Conservation (phyloP, 163 green algal species). For the Volvox carteri region DNA sequence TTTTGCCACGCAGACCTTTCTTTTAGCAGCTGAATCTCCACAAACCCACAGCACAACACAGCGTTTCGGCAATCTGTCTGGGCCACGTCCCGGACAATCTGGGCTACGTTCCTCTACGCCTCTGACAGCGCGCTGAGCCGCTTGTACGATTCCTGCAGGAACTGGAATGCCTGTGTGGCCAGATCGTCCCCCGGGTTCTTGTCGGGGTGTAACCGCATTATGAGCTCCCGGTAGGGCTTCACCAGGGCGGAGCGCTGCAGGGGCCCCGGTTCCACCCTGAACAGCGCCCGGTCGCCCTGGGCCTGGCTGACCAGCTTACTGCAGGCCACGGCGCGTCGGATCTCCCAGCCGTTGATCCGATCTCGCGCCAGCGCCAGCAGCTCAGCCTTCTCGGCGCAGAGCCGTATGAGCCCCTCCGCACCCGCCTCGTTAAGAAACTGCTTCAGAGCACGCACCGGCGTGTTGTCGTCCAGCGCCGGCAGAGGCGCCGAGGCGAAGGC, state of each 20-base stretch:
- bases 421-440: constrained; percentile 44
- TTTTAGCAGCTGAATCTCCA: too few species aligned
- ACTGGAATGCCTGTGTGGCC: constrained; percentile 48
- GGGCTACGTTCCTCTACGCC: too few species aligned
- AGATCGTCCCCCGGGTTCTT: constrained; percentile 42
- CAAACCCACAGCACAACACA: too few species aligned
- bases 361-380: constrained; percentile 29
- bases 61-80: too few species aligned
- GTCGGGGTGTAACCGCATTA: constrained; percentile 31
- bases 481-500: not conserved
- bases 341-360: constrained; percentile 40
- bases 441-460: constrained; percentile 8
- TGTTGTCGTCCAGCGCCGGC: constrained; percentile 15
- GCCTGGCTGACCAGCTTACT: not conserved
- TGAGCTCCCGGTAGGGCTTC: constrained; percentile 20
- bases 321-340: constrained; percentile 42
- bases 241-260: not conserved
- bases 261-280: too few species aligned
- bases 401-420: not conserved
- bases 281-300: constrained; percentile 42
- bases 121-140: too few species aligned
- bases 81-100: too few species aligned
- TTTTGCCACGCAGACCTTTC: too few species aligned
- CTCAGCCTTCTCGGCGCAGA: constrained; percentile 43
- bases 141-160: constrained; percentile 23